Evolutionary conservation across 2,329 filamentous ascomycete species (phyloP), one percentile per base, ranked within the genome.

Genomic region (Tolypocladium inflatum): DNA sequence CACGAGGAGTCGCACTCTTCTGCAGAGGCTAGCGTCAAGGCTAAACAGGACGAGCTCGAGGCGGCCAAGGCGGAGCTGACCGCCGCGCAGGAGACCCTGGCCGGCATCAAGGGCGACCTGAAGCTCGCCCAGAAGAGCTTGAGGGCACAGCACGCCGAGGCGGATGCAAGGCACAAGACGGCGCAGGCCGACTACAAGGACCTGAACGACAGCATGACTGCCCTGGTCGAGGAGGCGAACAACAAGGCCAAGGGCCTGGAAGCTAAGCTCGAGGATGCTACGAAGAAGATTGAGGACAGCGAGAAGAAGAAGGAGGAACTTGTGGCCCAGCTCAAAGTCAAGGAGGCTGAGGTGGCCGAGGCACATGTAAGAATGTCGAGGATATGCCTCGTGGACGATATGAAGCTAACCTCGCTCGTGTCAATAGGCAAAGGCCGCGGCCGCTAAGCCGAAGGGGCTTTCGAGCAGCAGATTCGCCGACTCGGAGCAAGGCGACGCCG

Each of bases 311-410:
- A 77, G 37, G 76, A 77, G 57, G 76, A 81, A 63, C 67, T 80
- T 66, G 75, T 80, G 63, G 80, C 81, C 41, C 80, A 80, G 66
- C 73, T 83, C 62, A 84, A 81, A 73, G 80, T 86, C 56, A 85
- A 82, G 74, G 82, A 86, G 48, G 83, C 83, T 45, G 83, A 87
- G 70, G 74, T 87, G 65, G 81, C 78, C 19, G 84, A 86, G 69
- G 82, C 78, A 58, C 81, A 81, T 76, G 83, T 86, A 55, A 41
- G 55, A 39, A 21, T 5, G 33, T 15, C n/a, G 23, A 21, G 11
- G 23, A 37, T 26, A 1, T 10, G 10, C 17, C 10, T 10, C 8
- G 13, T 8, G 2, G 8, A 50, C 2, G 38, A 48, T 17, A 13
- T 15, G 21, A 50, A n/a, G 45, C 48, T 55, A 33, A 39, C 17